phyloP scores from a whole-genome alignment of 169 alveolate genomes.

The Miamiensis avidus region DNA sequence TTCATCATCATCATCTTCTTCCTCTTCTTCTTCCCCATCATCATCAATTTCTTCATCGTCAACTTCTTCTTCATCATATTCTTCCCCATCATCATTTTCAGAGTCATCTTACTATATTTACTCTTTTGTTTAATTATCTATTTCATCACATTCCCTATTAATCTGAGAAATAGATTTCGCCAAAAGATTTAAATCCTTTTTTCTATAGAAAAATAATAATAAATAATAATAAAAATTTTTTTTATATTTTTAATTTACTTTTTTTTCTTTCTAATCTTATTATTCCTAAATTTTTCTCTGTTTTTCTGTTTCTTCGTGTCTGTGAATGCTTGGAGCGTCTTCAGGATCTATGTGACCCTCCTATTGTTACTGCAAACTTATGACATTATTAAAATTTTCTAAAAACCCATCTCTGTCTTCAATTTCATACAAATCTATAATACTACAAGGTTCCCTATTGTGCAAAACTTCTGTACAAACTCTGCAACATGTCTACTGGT shows the following conservation, averaged over 20 bases:
- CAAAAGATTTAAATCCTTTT: no score
- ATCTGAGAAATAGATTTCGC: no score
- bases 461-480: slow-evolving; percentile 39
- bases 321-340: no score
- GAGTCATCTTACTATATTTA: neutral
- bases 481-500: slow-evolving; percentile 44
- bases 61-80: slow-evolving; percentile 15
- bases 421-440: slow-evolving; percentile 42
- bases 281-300: neutral
- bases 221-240: no score
- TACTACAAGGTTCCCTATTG: slow-evolving; percentile 29
- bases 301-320: no score
- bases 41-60: slow-evolving; percentile 25
- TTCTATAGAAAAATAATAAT: no score
- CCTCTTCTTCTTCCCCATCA: slow-evolving; percentile 19
- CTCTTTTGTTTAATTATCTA: slow-evolving; percentile 6
- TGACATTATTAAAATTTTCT: slow-evolving; percentile 24
- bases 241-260: no score
- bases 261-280: neutral
- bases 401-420: slow-evolving; percentile 34
- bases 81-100: slow-evolving; percentile 1
- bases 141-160: slow-evolving; percentile 23
- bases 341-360: neutral
- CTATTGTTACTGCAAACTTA: neutral
- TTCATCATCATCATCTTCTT: slow-evolving; percentile 15